These are phyloP conservation scores for Rachicladosporium sp. DNA, from an alignment of 2,329 filamentous ascomycete species.

Conservation along the genomic window DNA sequence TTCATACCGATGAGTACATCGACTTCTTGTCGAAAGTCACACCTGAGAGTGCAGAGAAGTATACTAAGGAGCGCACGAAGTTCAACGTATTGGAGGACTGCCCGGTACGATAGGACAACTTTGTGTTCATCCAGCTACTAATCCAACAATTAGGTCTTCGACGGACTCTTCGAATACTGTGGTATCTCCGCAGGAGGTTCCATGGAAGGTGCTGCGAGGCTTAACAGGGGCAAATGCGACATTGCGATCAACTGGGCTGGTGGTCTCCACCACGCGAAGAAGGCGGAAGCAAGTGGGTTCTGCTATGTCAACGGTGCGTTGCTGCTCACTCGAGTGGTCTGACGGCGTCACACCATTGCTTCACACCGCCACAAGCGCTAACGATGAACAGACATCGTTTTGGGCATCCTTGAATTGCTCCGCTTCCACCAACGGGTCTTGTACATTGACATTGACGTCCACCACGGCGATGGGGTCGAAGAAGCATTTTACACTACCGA, in stretches of 20 bases:
- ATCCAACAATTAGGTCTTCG: conserved; percentile 38
- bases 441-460: conserved; percentile 56
- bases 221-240: conserved; percentile 57
- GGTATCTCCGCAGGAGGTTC: conserved; percentile 57
- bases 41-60: conserved; percentile 94
- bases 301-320: conserved; percentile 35
- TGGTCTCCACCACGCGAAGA: conserved; percentile 37
- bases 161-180: conserved; percentile 58
- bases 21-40: conserved; percentile 75
- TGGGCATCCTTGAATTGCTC: conserved; percentile 52
- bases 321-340: conserved; percentile 1
- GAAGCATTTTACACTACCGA: conserved; percentile 61
- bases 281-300: conserved; percentile 35
- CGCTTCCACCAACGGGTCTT: conserved; percentile 52
- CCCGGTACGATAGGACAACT: conserved; percentile 23
- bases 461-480: conserved; percentile 57
- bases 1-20: conserved; percentile 61
- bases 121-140: too few species aligned
- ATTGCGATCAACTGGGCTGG: conserved; percentile 46
- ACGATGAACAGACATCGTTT: conserved; percentile 44
- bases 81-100: conserved; percentile 53
- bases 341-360: neutral
- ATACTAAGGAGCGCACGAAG: conserved; percentile 75
- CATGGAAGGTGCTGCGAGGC: conserved; percentile 57
- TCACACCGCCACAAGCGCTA: too few species aligned